A percentile compares a stretch with the other conserved stretches of the same genome.
These are phyloP conservation scores for Curvularia sp. DNA, from an alignment of 2,329 filamentous ascomycete species.

Conservation along the genomic window DNA sequence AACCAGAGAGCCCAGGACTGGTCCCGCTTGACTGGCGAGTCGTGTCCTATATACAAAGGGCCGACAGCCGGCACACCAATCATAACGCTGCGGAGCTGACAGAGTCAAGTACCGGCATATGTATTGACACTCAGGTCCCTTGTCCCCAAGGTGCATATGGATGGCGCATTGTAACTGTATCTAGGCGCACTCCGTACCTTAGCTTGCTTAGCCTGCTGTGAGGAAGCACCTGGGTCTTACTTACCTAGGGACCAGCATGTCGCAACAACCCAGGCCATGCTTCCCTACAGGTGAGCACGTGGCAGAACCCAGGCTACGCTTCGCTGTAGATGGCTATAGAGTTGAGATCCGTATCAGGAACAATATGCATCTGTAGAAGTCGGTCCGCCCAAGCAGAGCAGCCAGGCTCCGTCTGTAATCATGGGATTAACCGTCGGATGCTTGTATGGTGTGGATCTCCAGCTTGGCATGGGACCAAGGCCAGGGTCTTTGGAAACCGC, in stretches of 20 bases:
- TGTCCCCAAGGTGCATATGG: background rate
- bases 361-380: background rate
- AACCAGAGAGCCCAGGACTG: background rate
- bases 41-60: slow-evolving; percentile 4
- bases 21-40: slow-evolving; percentile 4
- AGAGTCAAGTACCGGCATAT: slow-evolving; percentile 1
- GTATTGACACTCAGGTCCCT: background rate
- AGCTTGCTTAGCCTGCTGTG: background rate
- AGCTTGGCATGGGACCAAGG: background rate
- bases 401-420: background rate
- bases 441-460: background rate
- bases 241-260: background rate
- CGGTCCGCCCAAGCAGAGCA: background rate
- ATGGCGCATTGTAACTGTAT: background rate
- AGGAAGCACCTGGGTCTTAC: background rate
- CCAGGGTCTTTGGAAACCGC: background rate
- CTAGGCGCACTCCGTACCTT: background rate
- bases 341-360: background rate
- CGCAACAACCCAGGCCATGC: background rate
- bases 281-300: background rate
- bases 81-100: background rate
- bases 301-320: background rate
- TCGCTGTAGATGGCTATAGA: background rate
- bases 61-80: slow-evolving; percentile 4
- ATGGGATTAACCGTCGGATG: background rate